These are phyloP conservation scores for Panus rudis DNA, from an alignment of 768 basidiomycete species.

Conservation along the genomic window DNA sequence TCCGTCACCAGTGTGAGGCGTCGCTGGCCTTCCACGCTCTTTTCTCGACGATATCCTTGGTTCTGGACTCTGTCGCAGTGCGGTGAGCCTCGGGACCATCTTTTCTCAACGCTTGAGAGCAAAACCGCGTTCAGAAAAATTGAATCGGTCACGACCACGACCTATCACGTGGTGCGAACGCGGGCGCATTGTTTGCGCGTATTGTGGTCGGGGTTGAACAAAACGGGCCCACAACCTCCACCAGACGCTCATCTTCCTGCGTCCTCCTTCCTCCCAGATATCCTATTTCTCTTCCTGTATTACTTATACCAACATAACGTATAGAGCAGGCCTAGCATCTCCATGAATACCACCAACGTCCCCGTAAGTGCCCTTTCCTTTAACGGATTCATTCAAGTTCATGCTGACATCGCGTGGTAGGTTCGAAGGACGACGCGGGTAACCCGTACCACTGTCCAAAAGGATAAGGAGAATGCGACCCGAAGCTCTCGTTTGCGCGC, in stretches of 20 bases:
- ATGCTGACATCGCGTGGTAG: slow-evolving; percentile 25
- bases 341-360: slow-evolving; percentile 34
- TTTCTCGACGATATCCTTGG: no score
- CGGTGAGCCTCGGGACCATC: no score
- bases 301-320: slow-evolving; percentile 7
- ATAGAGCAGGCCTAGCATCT: slow-evolving; percentile 9
- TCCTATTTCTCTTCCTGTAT: slow-evolving; percentile 4
- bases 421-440: slow-evolving; percentile 56
- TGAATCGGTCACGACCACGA: no score
- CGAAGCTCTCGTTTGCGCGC: slow-evolving; percentile 54
- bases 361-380: slow-evolving; percentile 28
- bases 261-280: slow-evolving; percentile 4
- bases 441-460: slow-evolving; percentile 43
- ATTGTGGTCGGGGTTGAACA: slow-evolving; percentile 25
- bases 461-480: slow-evolving; percentile 66
- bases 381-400: not conserved
- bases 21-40: no score
- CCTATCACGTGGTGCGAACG: slow-evolving; percentile 20
- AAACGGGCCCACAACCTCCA: slow-evolving; percentile 14
- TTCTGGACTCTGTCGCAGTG: no score
- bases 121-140: no score
- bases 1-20: no score
- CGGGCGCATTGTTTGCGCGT: slow-evolving; percentile 22
- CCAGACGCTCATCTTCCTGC: slow-evolving; percentile 6
- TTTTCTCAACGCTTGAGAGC: no score